Percentiles rank a stretch among this genome's conserved stretches.
Evolutionary conservation across 768 basidiomycete genomes (phyloP).

Genomic region (Pleurotus citrinopileatus): DNA sequence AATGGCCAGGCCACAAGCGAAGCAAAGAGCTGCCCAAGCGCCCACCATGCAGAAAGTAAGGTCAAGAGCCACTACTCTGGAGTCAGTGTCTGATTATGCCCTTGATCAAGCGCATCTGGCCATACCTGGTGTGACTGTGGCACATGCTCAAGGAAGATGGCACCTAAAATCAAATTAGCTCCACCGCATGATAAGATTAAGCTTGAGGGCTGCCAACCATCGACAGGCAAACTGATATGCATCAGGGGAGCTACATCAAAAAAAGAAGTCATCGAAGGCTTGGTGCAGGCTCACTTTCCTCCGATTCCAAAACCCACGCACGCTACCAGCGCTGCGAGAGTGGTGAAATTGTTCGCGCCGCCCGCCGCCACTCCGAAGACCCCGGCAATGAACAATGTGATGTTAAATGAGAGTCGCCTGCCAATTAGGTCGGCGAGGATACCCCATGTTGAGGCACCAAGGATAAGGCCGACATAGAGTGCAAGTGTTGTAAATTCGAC

Average conservation of each 20-base stretch:
- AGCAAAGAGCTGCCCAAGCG: constrained; percentile 46
- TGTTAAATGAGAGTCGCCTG: constrained; percentile 42
- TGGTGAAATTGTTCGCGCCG: constrained; percentile 41
- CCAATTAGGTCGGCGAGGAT: constrained; percentile 48
- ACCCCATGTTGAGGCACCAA: constrained; percentile 49
- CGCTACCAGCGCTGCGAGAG: constrained; percentile 43
- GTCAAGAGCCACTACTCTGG: constrained; percentile 47
- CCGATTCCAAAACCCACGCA: constrained; percentile 50
- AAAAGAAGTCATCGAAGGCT: neutral
- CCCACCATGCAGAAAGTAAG: constrained; percentile 54
- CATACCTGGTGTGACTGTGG: constrained; percentile 37
- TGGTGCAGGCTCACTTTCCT: constrained; percentile 41
- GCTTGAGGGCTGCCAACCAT: constrained; percentile 32
- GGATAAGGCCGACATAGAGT: constrained; percentile 45
- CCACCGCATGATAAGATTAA: neutral
- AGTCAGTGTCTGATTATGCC: constrained; percentile 4
- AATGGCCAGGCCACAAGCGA: constrained; percentile 54
- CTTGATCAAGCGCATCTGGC: neutral
- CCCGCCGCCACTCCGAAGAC: constrained; percentile 52
- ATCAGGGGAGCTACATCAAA: constrained; percentile 22
- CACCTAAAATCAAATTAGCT: constrained; percentile 22
- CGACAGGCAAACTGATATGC: constrained; percentile 36
- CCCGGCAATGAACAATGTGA: constrained; percentile 33
- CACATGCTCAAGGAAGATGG: constrained; percentile 43
- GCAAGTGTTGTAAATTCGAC: constrained; percentile 45